Evolutionary conservation across 2,329 filamentous ascomycete species (phyloP).

Genomic region (Cladosporium sp.): DNA sequence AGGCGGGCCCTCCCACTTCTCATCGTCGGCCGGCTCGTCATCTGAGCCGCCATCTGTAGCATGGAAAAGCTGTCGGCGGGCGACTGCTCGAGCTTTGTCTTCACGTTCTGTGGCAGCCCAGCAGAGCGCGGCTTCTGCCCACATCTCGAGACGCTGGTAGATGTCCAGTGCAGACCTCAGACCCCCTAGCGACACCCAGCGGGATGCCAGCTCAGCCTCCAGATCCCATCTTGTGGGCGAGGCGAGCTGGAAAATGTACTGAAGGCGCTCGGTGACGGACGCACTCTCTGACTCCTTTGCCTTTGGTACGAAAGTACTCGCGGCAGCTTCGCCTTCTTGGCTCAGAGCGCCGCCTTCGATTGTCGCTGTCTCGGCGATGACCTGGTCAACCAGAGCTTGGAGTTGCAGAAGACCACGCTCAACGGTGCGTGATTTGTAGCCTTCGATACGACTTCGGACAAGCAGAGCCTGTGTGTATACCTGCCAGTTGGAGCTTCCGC

Average conservation of each 20-base stretch:
- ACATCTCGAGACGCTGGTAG: slow-evolving; percentile 86
- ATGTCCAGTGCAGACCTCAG: slow-evolving; percentile 88
- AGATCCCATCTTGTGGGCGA: slow-evolving; percentile 89
- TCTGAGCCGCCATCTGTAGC: slow-evolving; percentile 44
- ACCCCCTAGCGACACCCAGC: slow-evolving; percentile 87
- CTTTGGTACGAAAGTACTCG: slow-evolving; percentile 75
- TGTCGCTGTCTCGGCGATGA: slow-evolving; percentile 73
- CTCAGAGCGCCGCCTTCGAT: slow-evolving; percentile 12
- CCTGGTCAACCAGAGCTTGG: slow-evolving; percentile 90
- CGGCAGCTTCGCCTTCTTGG: slow-evolving; percentile 34
- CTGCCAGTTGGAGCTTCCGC: slow-evolving; percentile 94
- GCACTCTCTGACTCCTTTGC: slow-evolving; percentile 72
- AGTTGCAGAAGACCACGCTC: slow-evolving; percentile 88
- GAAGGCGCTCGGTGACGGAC: slow-evolving; percentile 65
- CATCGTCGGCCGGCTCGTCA: slow-evolving; percentile 32
- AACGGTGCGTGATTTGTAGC: slow-evolving; percentile 77
- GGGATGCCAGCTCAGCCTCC: slow-evolving; percentile 82
- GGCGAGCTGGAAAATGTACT: slow-evolving; percentile 75
- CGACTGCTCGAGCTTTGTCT: slow-evolving; percentile 69
- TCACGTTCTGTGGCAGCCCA: slow-evolving; percentile 73
- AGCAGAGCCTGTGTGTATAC: slow-evolving; percentile 91
- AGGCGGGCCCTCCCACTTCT: slow-evolving; percentile 61
- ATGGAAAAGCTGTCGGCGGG: slow-evolving; percentile 74
- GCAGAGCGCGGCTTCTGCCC: slow-evolving; percentile 91
- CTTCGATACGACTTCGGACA: slow-evolving; percentile 82